Percentiles rank a stretch among this genome's conserved stretches.
Conservation (phyloP, 2,329 filamentous ascomycete genomes). For the Cordyceps cicadae region DNA sequence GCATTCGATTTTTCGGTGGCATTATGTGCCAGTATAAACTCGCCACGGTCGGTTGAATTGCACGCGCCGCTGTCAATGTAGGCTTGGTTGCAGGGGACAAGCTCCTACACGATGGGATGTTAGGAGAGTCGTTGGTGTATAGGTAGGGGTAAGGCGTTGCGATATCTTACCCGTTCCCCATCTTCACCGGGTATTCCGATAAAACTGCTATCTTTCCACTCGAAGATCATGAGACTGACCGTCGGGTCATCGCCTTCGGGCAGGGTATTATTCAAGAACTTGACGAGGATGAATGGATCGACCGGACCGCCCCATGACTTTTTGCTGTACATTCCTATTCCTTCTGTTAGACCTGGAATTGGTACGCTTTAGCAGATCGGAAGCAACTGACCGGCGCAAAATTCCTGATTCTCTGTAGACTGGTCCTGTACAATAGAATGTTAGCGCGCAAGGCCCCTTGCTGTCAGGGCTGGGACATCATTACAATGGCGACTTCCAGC, state of each 20-base stretch:
- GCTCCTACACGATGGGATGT: constrained; percentile 22
- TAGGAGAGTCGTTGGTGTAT: constrained; percentile 20
- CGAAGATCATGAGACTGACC: constrained; percentile 82
- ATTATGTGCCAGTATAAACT: constrained; percentile 75
- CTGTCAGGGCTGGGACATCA: constrained; percentile 13
- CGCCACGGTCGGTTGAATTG: constrained; percentile 66
- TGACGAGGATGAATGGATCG: constrained; percentile 82
- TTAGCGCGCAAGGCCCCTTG: background rate
- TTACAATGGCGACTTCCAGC: constrained; percentile 51
- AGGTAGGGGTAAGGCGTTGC: background rate
- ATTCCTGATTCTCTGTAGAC: constrained; percentile 66
- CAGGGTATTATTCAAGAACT: constrained; percentile 57
- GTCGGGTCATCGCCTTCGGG: constrained; percentile 58
- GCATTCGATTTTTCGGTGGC: constrained; percentile 63
- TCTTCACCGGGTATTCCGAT: constrained; percentile 60
- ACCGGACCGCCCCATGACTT: constrained; percentile 79
- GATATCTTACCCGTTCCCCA: constrained; percentile 41
- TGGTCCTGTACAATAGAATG: constrained; percentile 50
- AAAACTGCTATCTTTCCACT: constrained; percentile 78
- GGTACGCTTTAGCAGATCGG: background rate
- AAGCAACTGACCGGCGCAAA: constrained; percentile 54
- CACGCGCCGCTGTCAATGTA: constrained; percentile 64
- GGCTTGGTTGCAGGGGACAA: constrained; percentile 64
- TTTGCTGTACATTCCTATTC: constrained; percentile 82
- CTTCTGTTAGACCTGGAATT: constrained; percentile 9